Conservation (phyloP, 768 basidiomycete species). For the Leccinum broughii region DNA sequence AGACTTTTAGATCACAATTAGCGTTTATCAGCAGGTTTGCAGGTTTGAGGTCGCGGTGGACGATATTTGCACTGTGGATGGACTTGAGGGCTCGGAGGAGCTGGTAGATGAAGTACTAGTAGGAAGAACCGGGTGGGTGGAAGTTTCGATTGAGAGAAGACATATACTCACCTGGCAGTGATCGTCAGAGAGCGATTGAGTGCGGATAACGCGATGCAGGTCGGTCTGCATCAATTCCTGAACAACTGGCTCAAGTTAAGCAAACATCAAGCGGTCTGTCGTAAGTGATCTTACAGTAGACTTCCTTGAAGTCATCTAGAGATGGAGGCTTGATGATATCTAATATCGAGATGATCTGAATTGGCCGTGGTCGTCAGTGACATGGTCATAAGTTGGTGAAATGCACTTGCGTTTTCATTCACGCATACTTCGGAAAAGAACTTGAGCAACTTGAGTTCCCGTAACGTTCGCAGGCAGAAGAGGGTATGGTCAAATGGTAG, state of each 20-base stretch:
- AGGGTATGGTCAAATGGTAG: constrained; percentile 93
- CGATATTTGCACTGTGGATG: constrained; percentile 83
- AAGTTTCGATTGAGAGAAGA: not conserved
- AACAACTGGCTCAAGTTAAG: constrained; percentile 49
- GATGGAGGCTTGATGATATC: constrained; percentile 85
- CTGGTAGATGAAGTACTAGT: constrained; percentile 79
- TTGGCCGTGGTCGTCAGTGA: constrained; percentile 5
- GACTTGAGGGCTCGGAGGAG: constrained; percentile 86
- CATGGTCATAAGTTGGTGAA: not conserved
- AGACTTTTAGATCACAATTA: constrained; percentile 86
- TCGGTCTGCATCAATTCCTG: constrained; percentile 92
- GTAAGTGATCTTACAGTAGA: constrained; percentile 59
- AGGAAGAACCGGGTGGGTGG: constrained; percentile 13
- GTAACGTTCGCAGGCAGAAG: constrained; percentile 85
- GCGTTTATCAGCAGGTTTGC: constrained; percentile 87
- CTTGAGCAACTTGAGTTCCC: constrained; percentile 88
- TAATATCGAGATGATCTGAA: constrained; percentile 86
- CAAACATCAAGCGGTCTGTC: not conserved
- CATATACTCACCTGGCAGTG: constrained; percentile 64
- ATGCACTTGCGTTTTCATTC: constrained; percentile 68
- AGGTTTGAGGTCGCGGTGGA: constrained; percentile 79
- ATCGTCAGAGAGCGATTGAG: constrained; percentile 88
- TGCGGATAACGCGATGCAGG: constrained; percentile 87
- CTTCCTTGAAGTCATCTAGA: constrained; percentile 79
- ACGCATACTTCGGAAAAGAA: constrained; percentile 80